Evolutionary conservation across 768 basidiomycete genomes (phyloP), one percentile per base, ranked within the genome.

Genomic region (Tylopilus plumbeoviolaceoides): DNA sequence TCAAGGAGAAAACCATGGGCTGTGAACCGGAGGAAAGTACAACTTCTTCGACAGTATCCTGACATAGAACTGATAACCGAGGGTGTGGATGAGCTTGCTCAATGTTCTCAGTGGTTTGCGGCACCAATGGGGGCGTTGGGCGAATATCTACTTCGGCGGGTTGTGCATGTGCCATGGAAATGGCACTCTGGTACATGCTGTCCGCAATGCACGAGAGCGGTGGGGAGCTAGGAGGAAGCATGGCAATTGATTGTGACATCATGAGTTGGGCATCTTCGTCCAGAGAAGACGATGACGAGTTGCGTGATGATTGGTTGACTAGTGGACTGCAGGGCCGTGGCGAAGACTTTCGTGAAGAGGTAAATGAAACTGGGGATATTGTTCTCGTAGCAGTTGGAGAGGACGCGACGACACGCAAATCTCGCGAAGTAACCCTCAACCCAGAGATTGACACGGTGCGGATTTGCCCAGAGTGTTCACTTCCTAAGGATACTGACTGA

Each of bases 171-270:
- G 44, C 33, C 17, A 61, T 56, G 10, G 85, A 85, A 20, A 87
- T 58, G 5, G 86, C 86, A 59, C 89, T 92, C 59, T 87, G 79
- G 64, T 91, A 93, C 77, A 92, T 81, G 69, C 84, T 91, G 59
- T 81, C 81, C 6, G 76, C 68, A 44, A 78, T 69, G 18, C 84
- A 83, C 36, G 72, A 59, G 17, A 77, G 73, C n/a, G 75, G 81
- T 7, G 60, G 59, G 9, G 77, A 60, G 40, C 73, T 65, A 12
- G 75, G 78, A 38, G 81, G 85, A 35, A 92, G 73, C 48, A 70
- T 75, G 3, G 77, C 84, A 31, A 89, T 72, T 6, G 89, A 91
- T 63, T 89, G 86, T 7, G 87, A 85, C 87, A 91, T 89, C 48
- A 78, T 71, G 61, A 81, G 69, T 43, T 80, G 79, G 7, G 78